These are phyloP conservation scores for Amborella trichopoda DNA, from an alignment of 164 flowering plant genomes.

Conservation along the genomic window DNA sequence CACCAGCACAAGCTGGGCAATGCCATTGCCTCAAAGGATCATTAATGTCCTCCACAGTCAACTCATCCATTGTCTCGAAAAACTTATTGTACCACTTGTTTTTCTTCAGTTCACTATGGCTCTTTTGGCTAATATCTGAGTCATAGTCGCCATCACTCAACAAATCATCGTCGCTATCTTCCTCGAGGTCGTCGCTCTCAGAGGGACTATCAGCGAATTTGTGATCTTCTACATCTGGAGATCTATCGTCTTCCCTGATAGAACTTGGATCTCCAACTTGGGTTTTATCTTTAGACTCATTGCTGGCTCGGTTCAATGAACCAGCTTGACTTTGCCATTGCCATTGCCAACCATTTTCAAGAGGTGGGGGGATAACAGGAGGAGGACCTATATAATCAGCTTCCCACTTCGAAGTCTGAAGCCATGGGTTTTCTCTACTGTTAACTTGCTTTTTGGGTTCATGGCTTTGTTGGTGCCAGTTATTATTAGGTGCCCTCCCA, in stretches of 20 bases:
- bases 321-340: too few species aligned
- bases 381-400: constrained; percentile 15
- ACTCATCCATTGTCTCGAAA: constrained; percentile 41
- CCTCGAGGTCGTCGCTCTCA: constrained; percentile 22
- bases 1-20: constrained; percentile 91
- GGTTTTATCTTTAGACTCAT: too few species aligned
- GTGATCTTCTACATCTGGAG: too few species aligned
- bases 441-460: too few species aligned
- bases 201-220: constrained; percentile 11
- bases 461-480: too few species aligned
- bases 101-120: constrained; percentile 56
- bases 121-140: constrained; percentile 55
- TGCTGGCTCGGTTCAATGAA: too few species aligned
- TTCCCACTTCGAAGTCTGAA: too few species aligned
- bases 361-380: constrained; percentile 33
- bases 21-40: constrained; percentile 86
- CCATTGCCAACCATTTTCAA: constrained; percentile 69
- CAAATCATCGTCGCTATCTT: constrained; percentile 48
- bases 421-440: too few species aligned
- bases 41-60: constrained; percentile 43
- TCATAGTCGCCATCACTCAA: constrained; percentile 54
- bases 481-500: too few species aligned
- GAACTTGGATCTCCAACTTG: too few species aligned
- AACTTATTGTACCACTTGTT: constrained; percentile 47
- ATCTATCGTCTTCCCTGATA: too few species aligned